phyloP scores from a whole-genome alignment of 192 early-diverging fungal species.

The Nowakowskiella sp. region DNA sequence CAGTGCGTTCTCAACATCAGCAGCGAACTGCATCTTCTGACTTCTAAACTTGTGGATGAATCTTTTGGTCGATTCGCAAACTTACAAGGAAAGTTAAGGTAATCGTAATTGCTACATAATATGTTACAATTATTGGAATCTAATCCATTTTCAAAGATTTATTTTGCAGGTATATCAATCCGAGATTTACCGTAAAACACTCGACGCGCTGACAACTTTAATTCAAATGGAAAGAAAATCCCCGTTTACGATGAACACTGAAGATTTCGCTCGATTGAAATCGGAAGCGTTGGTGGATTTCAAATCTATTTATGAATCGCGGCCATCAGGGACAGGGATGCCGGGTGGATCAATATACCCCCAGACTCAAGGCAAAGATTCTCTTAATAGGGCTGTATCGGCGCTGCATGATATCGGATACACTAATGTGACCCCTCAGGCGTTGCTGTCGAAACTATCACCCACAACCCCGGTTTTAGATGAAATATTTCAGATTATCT shows the following conservation, averaged over 20 bases:
- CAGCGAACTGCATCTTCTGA: conserved; percentile 23
- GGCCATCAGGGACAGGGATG: background rate
- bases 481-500: conserved; percentile 33
- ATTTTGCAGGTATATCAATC: conserved; percentile 33
- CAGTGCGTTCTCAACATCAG: conserved; percentile 20
- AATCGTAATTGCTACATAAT: background rate
- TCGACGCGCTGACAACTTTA: conserved; percentile 25
- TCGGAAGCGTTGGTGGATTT: conserved; percentile 21
- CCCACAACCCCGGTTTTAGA: conserved; percentile 15
- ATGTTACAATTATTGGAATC: background rate
- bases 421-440: conserved; percentile 24
- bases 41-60: conserved; percentile 33
- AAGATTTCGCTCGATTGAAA: conserved; percentile 28
- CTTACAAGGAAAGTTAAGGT: conserved; percentile 35
- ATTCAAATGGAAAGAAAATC: conserved; percentile 32
- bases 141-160: conserved; percentile 17
- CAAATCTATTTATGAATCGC: conserved; percentile 1
- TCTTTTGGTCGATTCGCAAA: conserved; percentile 38
- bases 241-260: conserved; percentile 36
- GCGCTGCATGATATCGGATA: conserved; percentile 33
- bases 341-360: background rate
- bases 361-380: conserved; percentile 14
- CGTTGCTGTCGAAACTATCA: too few species aligned
- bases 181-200: conserved; percentile 29
- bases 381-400: conserved; percentile 24